Base-by-base conservation (phyloP, 495 filamentous ascomycete species). In the Chaetomidium leptoderma region DNA sequence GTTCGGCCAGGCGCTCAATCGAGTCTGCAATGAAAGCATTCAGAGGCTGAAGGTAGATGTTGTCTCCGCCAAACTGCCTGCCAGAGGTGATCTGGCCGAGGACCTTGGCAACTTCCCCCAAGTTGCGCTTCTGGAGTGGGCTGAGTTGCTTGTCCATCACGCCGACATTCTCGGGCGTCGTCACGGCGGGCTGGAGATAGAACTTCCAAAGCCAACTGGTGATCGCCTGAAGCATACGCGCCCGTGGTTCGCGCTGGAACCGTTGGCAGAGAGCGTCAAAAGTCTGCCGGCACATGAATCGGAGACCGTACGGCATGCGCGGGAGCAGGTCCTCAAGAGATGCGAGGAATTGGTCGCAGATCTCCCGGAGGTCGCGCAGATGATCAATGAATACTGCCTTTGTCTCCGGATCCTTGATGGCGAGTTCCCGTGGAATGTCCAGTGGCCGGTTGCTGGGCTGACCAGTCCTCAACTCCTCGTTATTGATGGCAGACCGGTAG, bases 391-490 rank as follows among this genome's bases (percentile, higher is more conserved):
- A 97, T 24, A 89, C 85, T 53, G 86, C 86, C 60, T 91, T 86
- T 19, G 92, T 97, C 69, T 97, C 95, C 6, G 85, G 85, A 63
- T 97, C 93, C 54, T 89, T 83, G 69, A 99, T 97, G 23, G 93
- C 93, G 59, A 95, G 77, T 69, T 99, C 93, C 39, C 91, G 82
- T 4, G 90, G 84, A 45, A 99, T 84, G 60, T 95, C 88, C 8
- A 89, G 84, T 24, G 80, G 84, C 48, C 92, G 81, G 35, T 78
- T 80, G 69, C 91, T 96, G 35, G 88, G 81, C 63, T 83, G 86
- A 24, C 93, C 93, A 0, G 93, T 97, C 6, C 88, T 86, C 35
- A 99, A 83, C 70, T 99, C 92, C 71, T 99, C 93, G 63, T 97
- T 93, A 70, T 95, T 96, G 72, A 97, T 91, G 11, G 87, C 83